These are phyloP conservation scores for Immersiella caudata DNA, from an alignment of 495 filamentous ascomycete genomes.

Conservation along the genomic window DNA sequence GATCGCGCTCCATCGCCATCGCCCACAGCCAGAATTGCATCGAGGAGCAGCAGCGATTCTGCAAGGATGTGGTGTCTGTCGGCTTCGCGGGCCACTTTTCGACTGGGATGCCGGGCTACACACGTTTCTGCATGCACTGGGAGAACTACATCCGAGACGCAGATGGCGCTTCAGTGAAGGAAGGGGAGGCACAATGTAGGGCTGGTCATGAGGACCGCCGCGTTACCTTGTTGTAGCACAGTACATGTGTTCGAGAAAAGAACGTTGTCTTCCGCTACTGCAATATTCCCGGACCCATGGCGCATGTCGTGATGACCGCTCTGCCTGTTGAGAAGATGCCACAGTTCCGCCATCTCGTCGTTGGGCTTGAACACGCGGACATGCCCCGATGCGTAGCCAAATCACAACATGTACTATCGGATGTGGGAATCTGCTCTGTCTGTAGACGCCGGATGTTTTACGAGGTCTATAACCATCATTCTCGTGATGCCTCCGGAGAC, in stretches of 20 bases:
- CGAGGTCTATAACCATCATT: not conserved
- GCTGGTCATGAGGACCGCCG: not conserved
- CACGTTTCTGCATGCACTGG: conserved; percentile 28
- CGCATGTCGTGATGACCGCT: not conserved
- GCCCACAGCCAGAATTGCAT: conserved; percentile 22
- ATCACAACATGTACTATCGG: no score
- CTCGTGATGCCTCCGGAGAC: not conserved
- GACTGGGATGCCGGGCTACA: conserved; percentile 30
- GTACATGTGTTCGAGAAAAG: not conserved
- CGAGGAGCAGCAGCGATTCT: conserved; percentile 19
- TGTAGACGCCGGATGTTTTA: not conserved
- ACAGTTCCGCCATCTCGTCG: no score
- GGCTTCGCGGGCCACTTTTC: conserved; percentile 32
- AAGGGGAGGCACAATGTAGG: not conserved
- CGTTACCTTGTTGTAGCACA: not conserved
- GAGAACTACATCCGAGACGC: conserved; percentile 19
- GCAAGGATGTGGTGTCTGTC: conserved; percentile 19
- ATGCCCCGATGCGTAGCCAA: no score
- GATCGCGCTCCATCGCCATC: conserved; percentile 27
- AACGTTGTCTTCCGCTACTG: not conserved
- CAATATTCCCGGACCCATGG: not conserved
- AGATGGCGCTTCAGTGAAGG: not conserved
- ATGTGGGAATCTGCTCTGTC: not conserved
- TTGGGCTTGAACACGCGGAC: no score
- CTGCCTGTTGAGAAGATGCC: no score